Evolutionary conservation across 495 filamentous ascomycete genomes (phyloP), one percentile per base, ranked within the genome.

Genomic region (Podospora australis): DNA sequence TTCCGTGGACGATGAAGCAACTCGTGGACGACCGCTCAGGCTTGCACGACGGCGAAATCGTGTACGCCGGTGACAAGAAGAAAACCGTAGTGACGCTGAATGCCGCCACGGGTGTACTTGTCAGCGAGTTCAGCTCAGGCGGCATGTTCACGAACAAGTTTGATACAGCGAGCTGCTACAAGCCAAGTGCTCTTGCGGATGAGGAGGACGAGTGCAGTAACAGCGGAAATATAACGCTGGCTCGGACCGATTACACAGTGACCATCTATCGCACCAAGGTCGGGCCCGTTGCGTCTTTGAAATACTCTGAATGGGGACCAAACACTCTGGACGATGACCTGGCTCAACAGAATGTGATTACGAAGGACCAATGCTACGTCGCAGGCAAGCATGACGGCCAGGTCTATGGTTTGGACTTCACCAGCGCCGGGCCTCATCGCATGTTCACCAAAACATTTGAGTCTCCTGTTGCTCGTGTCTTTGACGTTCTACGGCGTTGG

Each of bases 301-400:
- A 80, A 52, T 98, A 92, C 64, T 87, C 87, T 19, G 92, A 98
- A 63, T 98, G 92, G 92, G 84, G 81, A 0, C 87, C 90, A 8
- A 98, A 98, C 63, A 94, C 86, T 40, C 86, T 82, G 35, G 91
- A 98, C 58, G 79, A 78, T 46, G 92, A 98, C 64, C 81, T 98
- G 13, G 80, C 86, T 52, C 80, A 78, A 35, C 88, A 97, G 53
- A 90, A 97, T 56, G 70, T 70, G 19, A 67, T 67, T 3, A 87
- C 88, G 8, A 86, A 88, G 71, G 92, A 97, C 63, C 80, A 84
- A 48, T 87, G 83, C 34, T 95, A 96, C 66, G 81, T 97, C 20
- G 89, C 90, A 56, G 84, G 84, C 44, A 80, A 84, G 60, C 87
- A 88, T 52, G 87, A 97, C 64, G 92, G 92, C n/a, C 77, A 78